A percentile compares a stretch with the other conserved stretches of the same genome.
phyloP scores from a whole-genome alignment of 208 protist genomes.

The Vickermania spadyakhi region DNA sequence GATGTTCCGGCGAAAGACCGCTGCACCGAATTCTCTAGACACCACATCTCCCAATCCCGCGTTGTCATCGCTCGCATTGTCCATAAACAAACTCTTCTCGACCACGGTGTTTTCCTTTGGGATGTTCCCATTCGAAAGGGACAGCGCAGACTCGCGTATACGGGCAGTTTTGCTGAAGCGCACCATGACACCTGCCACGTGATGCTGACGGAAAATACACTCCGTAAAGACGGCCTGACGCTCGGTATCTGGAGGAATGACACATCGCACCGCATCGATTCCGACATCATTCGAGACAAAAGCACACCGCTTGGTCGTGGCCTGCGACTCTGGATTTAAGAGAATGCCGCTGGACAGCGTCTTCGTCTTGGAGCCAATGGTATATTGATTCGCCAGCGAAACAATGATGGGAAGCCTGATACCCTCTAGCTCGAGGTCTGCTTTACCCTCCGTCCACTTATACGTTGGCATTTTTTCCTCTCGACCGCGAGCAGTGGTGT shows the following conservation, averaged over 20 bases:
- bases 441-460: constrained; percentile 16
- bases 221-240: constrained; percentile 2
- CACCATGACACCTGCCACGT: constrained; percentile 3
- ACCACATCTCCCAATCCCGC: constrained; percentile 50
- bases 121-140: not conserved
- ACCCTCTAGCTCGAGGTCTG: constrained; percentile 9
- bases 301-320: constrained; percentile 25
- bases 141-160: not conserved
- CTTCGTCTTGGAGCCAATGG: not conserved
- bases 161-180: not conserved
- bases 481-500: constrained; percentile 8
- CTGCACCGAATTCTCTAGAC: constrained; percentile 32
- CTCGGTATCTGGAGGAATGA: constrained; percentile 1
- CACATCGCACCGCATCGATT: constrained; percentile 44
- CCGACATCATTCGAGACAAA: constrained; percentile 72
- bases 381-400: not conserved
- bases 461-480: not conserved
- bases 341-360: constrained; percentile 40
- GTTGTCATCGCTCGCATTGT: constrained; percentile 24
- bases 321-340: constrained; percentile 25
- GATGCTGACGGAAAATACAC: constrained; percentile 3
- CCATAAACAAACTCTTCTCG: constrained; percentile 46
- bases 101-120: constrained; percentile 17
- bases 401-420: not conserved
- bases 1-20: constrained; percentile 45